phyloP scores from a whole-genome alignment of 371 early-diverging fungal species.

The Enterospora canceri region DNA sequence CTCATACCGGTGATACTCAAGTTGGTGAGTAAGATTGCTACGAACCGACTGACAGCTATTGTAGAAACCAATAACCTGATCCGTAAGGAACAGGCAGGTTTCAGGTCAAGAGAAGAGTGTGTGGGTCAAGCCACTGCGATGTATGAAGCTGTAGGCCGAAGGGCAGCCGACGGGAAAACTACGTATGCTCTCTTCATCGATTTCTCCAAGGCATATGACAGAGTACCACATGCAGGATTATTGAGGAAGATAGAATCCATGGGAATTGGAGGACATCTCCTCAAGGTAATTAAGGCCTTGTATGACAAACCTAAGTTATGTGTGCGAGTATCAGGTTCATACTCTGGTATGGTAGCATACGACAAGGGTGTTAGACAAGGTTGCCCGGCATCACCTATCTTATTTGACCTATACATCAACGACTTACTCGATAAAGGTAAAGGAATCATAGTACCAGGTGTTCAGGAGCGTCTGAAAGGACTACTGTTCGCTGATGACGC shows the following conservation, averaged over 20 bases:
- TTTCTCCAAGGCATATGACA: constrained; percentile 23
- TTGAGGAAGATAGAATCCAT: constrained; percentile 8
- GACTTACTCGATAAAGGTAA: constrained; percentile 10
- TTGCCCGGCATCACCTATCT: constrained; percentile 17
- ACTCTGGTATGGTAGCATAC: neutral
- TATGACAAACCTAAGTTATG: neutral
- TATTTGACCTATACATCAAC: constrained; percentile 27
- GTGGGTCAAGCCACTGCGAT: constrained; percentile 13
- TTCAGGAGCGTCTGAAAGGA: neutral
- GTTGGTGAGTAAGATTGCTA: constrained; percentile 10
- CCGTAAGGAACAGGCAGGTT: constrained; percentile 18
- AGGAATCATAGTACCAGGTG: constrained; percentile 16
- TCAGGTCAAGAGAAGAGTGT: constrained; percentile 14
- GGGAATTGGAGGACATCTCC: constrained; percentile 4
- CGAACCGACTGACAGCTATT: neutral
- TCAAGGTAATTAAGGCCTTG: constrained; percentile 1
- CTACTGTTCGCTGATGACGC: constrained; percentile 32
- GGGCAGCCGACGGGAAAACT: neutral
- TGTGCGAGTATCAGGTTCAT: constrained; percentile 7
- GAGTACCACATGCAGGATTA: constrained; percentile 13
- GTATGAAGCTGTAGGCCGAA: constrained; percentile 10
- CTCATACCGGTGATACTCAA: constrained; percentile 13
- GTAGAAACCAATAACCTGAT: neutral
- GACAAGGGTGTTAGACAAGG: constrained; percentile 26
- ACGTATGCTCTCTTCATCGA: constrained; percentile 17